Evolutionary conservation across 2,329 filamentous ascomycete species (phyloP).

Genomic region (Leptographium wingfieldii): DNA sequence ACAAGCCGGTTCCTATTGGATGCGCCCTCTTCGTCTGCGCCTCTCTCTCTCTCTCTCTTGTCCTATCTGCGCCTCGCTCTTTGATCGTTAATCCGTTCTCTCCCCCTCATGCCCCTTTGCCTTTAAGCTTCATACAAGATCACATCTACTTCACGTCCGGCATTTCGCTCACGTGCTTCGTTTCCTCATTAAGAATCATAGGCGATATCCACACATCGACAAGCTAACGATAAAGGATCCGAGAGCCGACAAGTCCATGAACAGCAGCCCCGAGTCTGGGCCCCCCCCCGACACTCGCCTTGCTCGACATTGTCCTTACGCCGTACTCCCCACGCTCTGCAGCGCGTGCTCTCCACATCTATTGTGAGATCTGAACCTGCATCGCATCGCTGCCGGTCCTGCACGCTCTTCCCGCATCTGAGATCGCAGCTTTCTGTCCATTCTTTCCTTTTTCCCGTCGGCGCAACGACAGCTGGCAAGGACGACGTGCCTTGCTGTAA

Average conservation of each 20-base stretch:
- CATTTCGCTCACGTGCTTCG: neutral
- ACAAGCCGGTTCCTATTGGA: neutral
- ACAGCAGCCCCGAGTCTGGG: neutral
- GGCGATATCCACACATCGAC: neutral
- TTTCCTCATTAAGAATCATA: neutral
- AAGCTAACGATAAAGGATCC: neutral
- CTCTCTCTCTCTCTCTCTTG: neutral
- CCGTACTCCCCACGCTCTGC: neutral
- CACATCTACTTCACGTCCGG: neutral
- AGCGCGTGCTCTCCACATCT: neutral
- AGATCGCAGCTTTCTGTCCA: neutral
- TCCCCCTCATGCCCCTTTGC: neutral
- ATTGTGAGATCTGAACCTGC: neutral
- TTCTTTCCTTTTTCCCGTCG: too few relatives aligned
- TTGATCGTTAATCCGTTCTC: neutral
- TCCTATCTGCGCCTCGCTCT: neutral
- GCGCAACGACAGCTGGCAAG: neutral
- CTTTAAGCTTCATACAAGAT: neutral
- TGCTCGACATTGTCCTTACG: neutral
- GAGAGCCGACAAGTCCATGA: neutral
- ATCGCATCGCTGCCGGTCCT: neutral
- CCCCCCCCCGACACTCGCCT: neutral
- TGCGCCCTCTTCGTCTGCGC: neutral
- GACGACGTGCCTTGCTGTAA: neutral
- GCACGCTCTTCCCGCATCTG: neutral